Conservation (phyloP, 345 rosid genomes). For the Hibiscus tridactylites region DNA sequence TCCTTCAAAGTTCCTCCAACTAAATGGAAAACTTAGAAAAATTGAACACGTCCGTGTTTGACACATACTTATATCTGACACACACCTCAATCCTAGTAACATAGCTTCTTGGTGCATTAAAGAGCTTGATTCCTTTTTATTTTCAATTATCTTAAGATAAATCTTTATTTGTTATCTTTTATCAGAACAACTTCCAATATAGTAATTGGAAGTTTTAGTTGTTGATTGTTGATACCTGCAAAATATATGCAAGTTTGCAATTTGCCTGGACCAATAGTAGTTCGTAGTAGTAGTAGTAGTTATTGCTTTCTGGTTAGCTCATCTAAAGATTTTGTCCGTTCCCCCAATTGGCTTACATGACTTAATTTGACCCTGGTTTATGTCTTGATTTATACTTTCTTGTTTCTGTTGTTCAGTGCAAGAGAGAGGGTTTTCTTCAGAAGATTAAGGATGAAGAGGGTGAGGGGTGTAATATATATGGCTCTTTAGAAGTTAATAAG, state of each 20-base stretch:
- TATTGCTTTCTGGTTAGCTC: not conserved
- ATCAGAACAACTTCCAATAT: too few relatives aligned
- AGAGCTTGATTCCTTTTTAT: not conserved
- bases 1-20: not conserved
- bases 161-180: not conserved
- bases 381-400: not conserved
- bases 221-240: not conserved
- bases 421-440: slow-evolving; percentile 86
- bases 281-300: not conserved
- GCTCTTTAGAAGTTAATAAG: slow-evolving; percentile 87
- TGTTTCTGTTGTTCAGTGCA: slow-evolving; percentile 52
- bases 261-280: not conserved
- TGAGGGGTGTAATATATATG: slow-evolving; percentile 90
- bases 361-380: not conserved
- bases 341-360: slow-evolving; percentile 9
- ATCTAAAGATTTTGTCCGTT: not conserved
- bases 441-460: slow-evolving; percentile 92
- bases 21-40: not conserved
- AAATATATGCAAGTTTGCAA: not conserved
- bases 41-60: not conserved
- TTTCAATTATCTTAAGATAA: not conserved
- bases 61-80: too few relatives aligned
- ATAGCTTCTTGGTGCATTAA: not conserved
- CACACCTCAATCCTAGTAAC: not conserved
- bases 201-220: too few relatives aligned